Conservation (phyloP, 805 yeast genomes). For the Metschnikowia lochheadii region DNA sequence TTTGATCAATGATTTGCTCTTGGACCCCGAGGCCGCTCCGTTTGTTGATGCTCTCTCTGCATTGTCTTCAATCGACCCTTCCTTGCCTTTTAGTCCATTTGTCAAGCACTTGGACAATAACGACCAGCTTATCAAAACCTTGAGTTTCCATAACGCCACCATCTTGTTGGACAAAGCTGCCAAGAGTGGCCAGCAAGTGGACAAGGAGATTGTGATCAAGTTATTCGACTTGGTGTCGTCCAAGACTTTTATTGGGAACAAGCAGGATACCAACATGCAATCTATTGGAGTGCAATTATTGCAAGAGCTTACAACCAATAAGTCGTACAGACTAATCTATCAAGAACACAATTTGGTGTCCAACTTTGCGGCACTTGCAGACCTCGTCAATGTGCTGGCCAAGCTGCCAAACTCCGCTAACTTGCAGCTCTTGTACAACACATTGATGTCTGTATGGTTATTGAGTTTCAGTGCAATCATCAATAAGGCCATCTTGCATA, state of each 20-base stretch:
- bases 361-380: constrained; percentile 32
- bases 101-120: constrained; percentile 46
- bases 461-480: constrained; percentile 65
- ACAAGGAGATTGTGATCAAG: constrained; percentile 37
- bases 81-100: constrained; percentile 53
- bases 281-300: constrained; percentile 60
- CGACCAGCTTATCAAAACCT: constrained; percentile 55
- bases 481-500: constrained; percentile 44
- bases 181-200: constrained; percentile 21
- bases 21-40: constrained; percentile 32
- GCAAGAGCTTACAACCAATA: constrained; percentile 54
- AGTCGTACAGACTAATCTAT: constrained; percentile 50
- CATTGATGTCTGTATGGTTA: constrained; percentile 78
- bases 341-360: constrained; percentile 32
- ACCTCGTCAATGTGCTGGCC: constrained; percentile 28
- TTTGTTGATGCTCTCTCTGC: constrained; percentile 39
- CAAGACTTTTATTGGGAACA: constrained; percentile 25
- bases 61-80: constrained; percentile 37
- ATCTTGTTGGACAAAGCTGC: constrained; percentile 38
- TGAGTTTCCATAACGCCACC: constrained; percentile 52
- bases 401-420: constrained; percentile 40
- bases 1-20: constrained; percentile 53
- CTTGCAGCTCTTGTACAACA: constrained; percentile 80
- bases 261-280: constrained; percentile 45
- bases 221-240: constrained; percentile 36